Evolutionary conservation across 2,329 filamentous ascomycete genomes (phyloP).

Genomic region (Ilyonectria mors-panacis): DNA sequence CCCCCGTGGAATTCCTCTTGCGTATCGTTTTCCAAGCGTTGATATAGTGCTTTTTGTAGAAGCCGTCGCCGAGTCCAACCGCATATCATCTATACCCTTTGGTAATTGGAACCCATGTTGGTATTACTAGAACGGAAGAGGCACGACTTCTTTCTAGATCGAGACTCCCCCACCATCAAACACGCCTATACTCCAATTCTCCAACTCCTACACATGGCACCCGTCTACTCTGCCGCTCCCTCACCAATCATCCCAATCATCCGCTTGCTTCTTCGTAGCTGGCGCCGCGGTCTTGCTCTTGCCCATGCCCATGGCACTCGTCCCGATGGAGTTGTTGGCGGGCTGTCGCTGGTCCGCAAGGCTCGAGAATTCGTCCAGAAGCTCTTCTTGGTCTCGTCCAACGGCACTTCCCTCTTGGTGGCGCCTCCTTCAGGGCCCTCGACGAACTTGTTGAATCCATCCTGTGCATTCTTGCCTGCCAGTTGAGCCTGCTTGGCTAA

Average conservation of each 20-base stretch:
- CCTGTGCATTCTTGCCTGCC: slow-evolving; percentile 82
- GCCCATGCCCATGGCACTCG: slow-evolving; percentile 72
- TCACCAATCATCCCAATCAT: slow-evolving; percentile 78
- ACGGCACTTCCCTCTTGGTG: slow-evolving; percentile 54
- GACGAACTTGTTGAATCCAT: slow-evolving; percentile 88
- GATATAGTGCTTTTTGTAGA: background rate
- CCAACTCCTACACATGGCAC: slow-evolving; percentile 42
- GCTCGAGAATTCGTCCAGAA: slow-evolving; percentile 93
- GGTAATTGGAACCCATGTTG: slow-evolving; percentile 23
- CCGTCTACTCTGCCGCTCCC: slow-evolving; percentile 14
- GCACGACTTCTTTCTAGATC: slow-evolving; percentile 28
- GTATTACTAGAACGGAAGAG: slow-evolving; percentile 30
- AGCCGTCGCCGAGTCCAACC: background rate
- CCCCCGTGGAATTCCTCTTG: background rate
- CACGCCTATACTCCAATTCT: slow-evolving; percentile 50
- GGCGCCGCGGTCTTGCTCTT: slow-evolving; percentile 53
- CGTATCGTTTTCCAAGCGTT: background rate
- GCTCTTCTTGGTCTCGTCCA: slow-evolving; percentile 79
- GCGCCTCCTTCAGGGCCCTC: slow-evolving; percentile 73
- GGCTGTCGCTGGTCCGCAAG: slow-evolving; percentile 71
- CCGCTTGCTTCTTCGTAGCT: slow-evolving; percentile 61
- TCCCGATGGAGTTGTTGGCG: slow-evolving; percentile 68
- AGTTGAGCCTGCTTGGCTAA: slow-evolving; percentile 76
- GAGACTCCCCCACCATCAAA: slow-evolving; percentile 39
- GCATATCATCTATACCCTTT: slow-evolving; percentile 6